Evolutionary conservation across 441 rosid genomes (phyloP), one percentile per base, ranked within the genome.

Genomic region (Erodium moschatum): DNA sequence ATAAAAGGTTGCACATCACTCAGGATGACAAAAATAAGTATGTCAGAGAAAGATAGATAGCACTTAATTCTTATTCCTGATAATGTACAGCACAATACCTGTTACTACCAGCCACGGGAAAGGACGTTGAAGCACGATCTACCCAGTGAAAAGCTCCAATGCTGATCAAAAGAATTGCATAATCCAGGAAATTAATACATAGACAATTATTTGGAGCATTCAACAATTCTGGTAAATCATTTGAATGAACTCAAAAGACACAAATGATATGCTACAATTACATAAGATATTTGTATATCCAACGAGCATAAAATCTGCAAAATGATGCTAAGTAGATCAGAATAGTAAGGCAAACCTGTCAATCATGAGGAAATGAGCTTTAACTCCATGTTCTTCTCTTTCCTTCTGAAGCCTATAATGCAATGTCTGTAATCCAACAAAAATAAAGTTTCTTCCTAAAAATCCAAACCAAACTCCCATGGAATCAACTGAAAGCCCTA

Each of bases 61-160:
- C 52, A 10, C 15, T 46, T 12, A 46, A 46, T 0, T 0, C n/a
- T 46, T 46, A 46, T 46, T 10, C 3, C 2, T 12, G 4, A 46
- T 2, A 46, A 12, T 48, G 56, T 11, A 56, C 18, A 5, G 27
- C 10, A 16, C 6, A 56, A 12, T 76, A 89, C 97, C 96, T 85
- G 77, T 70, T 82, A 54, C 76, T 67, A 63, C 50, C 72, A 35
- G 72, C 78, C 27, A 69, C n/a, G 4, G 85, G 76, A 58, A 83
- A 71, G 9, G 87, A 74, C 15, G 85, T 78, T 12, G 85, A 82
- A 19, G 86, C 79, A 18, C 96, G 86, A 82, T 92, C 96, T 29
- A 86, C 70, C 97, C 98, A 92, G 69, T 92, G 90, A 80, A 89
- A 90, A 69, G 95, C 92, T 42, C 98, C 98, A 73, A 90, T 86